These are phyloP conservation scores for Protomyces pachydermus DNA, from an alignment of 1,139 yeast species.

Conservation along the genomic window DNA sequence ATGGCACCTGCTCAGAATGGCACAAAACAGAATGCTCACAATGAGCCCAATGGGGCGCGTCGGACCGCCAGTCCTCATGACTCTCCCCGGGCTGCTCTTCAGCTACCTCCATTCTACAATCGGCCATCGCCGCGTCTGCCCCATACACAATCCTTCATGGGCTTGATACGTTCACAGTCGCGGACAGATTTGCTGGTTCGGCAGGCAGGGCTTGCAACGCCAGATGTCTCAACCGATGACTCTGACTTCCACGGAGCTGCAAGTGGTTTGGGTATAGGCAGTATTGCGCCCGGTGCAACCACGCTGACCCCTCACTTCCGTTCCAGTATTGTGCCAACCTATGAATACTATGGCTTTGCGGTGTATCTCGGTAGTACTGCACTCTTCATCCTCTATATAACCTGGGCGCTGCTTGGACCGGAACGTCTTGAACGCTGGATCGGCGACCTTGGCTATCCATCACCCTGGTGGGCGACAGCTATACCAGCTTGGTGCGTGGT, in stretches of 20 bases:
- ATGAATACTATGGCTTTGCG: constrained; percentile 31
- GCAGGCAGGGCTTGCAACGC: neutral
- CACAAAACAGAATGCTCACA: no score
- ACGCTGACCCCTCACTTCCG: constrained; percentile 6
- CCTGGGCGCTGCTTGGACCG: constrained; percentile 66
- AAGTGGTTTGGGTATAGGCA: neutral
- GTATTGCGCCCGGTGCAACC: constrained; percentile 14
- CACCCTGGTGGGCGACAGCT: constrained; percentile 82
- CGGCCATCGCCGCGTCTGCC: constrained; percentile 20
- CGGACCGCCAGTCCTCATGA: no score
- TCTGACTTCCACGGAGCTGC: neutral
- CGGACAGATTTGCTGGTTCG: neutral
- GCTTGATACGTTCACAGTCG: constrained; percentile 7
- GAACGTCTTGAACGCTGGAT: constrained; percentile 48
- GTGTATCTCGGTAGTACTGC: constrained; percentile 28
- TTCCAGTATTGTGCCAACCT: constrained; percentile 29
- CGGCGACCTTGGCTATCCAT: constrained; percentile 70
- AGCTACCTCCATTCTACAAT: constrained; percentile 18
- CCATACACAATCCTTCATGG: constrained; percentile 18
- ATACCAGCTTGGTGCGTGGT: constrained; percentile 66
- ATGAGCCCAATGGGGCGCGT: no score
- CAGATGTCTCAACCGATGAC: neutral
- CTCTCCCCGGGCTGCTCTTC: neutral
- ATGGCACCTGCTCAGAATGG: no score
- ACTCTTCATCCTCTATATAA: constrained; percentile 45